Evolutionary conservation across 768 basidiomycete genomes (phyloP).

Genomic region (Suillus sp.): DNA sequence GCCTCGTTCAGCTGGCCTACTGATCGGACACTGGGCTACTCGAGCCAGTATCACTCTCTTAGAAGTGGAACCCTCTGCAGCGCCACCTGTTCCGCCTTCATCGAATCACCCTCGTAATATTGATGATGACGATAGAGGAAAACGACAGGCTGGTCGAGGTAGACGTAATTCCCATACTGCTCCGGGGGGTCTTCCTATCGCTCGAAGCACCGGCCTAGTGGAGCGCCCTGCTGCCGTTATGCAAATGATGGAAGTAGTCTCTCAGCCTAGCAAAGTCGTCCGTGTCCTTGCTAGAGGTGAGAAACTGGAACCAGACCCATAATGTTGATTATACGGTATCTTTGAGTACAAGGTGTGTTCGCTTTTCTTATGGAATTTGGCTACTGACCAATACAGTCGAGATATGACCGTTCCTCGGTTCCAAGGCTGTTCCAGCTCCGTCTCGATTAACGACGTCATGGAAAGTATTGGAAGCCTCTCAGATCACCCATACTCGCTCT

Average conservation of each 20-base stretch:
- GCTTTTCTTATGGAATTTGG: neutral
- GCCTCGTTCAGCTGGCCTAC: slow-evolving; percentile 60
- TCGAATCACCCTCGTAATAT: slow-evolving; percentile 23
- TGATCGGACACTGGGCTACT: slow-evolving; percentile 69
- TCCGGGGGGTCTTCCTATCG: slow-evolving; percentile 19
- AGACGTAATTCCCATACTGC: slow-evolving; percentile 30
- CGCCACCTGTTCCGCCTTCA: slow-evolving; percentile 17
- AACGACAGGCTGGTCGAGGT: slow-evolving; percentile 29
- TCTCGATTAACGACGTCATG: slow-evolving; percentile 9
- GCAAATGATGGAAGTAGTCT: slow-evolving; percentile 80
- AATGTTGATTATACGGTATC: slow-evolving; percentile 1
- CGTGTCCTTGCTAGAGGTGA: slow-evolving; percentile 83
- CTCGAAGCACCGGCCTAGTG: slow-evolving; percentile 51
- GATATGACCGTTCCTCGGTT: slow-evolving; percentile 10
- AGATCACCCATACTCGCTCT: slow-evolving; percentile 9
- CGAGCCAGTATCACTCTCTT: slow-evolving; percentile 60
- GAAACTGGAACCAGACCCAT: slow-evolving; percentile 64
- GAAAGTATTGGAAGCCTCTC: slow-evolving; percentile 8
- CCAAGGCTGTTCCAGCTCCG: slow-evolving; percentile 5
- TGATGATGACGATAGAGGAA: slow-evolving; percentile 38
- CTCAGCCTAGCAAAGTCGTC: slow-evolving; percentile 74
- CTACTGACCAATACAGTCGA: slow-evolving; percentile 5
- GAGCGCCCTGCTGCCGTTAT: slow-evolving; percentile 77
- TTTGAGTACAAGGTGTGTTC: slow-evolving; percentile 11
- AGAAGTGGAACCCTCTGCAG: slow-evolving; percentile 45